Base-by-base conservation (phyloP, 129 eudicot genomes). In the Chrysanthemum seticuspe region DNA sequence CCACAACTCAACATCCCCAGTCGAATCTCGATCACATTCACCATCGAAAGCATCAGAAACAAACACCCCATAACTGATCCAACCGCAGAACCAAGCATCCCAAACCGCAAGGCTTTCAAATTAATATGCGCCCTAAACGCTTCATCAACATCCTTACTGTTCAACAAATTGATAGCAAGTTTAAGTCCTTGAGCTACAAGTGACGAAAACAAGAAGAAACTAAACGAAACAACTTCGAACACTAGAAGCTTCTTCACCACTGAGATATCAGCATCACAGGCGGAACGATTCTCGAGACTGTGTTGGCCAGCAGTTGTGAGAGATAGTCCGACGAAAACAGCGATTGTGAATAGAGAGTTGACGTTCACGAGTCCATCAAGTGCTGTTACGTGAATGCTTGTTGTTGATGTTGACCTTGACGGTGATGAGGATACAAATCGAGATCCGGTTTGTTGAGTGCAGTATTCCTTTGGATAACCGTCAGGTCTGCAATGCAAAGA, bases 321-420 rank as follows among this genome's bases (percentile, higher is more conserved):
- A 4, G 89, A 78, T n/a, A 85, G 89, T 16, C 89, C 89, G 47
- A 85, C 85, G 65, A 85, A 85, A 47, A 82, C 82, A 47, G 89
- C 86, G 47, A 85, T 79, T 0, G 89, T 85, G 89, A 85, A 85
- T 69, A 82, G 84, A 1, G 89, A 81, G 77, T 85, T 85, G 13
- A 85, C 86, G 72, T 85, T 85, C 1, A 82, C 90, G 19, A 85
- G 77, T 5, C 86, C 87, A 70, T 85, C 90, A 4, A 85, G 74
- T n/a, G 87, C 90, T 3, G 90, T 85, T 44, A 85, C 85, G 67
- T 82, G 90, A 45, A 85, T 81, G 73, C 87, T 85, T 12, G 90
- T 85, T 14, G 89, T 85, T 13, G 83, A 68, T n/a, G 71, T 23
- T 12, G 82, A 55, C 6, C 18, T 3, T 12, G 47, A 40, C 1